Evolutionary conservation across 345 rosid species (phyloP).

Genomic region (Rhizophora mangle): DNA sequence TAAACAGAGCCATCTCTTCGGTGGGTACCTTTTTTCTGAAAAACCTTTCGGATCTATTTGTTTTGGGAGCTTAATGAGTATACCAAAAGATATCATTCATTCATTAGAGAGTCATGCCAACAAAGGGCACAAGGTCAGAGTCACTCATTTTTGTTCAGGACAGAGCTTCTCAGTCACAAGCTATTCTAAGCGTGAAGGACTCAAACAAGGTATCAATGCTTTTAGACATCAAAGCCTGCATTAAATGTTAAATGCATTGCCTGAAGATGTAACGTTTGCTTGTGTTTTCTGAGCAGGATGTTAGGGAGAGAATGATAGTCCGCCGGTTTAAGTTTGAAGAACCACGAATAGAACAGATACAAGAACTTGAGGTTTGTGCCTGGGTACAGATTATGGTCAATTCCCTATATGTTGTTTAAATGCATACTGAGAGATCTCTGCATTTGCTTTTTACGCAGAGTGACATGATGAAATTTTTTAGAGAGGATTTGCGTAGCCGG

Average conservation of each 20-base stretch:
- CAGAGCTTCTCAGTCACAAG: conserved; percentile 82
- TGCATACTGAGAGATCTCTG: conserved; percentile 19
- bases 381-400: background rate
- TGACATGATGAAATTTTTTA: conserved; percentile 87
- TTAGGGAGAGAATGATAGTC: conserved; percentile 85
- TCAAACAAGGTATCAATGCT: conserved; percentile 73
- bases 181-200: conserved; percentile 80
- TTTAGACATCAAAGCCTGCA: background rate
- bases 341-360: conserved; percentile 82
- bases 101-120: conserved; percentile 61
- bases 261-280: background rate
- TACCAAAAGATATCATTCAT: conserved; percentile 25
- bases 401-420: conserved; percentile 9
- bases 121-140: conserved; percentile 68
- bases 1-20: conserved; percentile 50
- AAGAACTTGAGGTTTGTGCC: conserved; percentile 89
- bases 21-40: conserved; percentile 38
- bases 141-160: conserved; percentile 62
- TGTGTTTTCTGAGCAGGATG: conserved; percentile 54
- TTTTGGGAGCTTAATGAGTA: conserved; percentile 18
- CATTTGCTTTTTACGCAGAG: conserved; percentile 46
- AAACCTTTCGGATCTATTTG: no score
- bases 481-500: conserved; percentile 90
- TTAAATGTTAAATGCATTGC: background rate
- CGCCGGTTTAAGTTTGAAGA: conserved; percentile 94